Conservation (phyloP, 768 basidiomycete genomes). For the Boletus patriciae region DNA sequence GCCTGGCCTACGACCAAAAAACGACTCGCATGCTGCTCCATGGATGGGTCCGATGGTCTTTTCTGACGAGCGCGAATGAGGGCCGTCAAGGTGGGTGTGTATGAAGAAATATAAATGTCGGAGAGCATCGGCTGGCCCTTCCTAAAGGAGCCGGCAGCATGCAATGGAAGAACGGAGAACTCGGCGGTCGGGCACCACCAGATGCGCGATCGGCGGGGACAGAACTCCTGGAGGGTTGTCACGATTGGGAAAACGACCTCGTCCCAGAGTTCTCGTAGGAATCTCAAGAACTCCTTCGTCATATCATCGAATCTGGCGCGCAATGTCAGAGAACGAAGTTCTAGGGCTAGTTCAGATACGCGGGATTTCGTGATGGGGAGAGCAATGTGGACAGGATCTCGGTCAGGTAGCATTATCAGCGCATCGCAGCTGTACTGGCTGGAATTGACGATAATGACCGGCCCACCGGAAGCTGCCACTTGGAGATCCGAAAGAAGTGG, state of each 20-base stretch:
- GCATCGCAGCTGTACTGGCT: constrained; percentile 33
- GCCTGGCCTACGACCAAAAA: constrained; percentile 8
- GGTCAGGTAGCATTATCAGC: constrained; percentile 22
- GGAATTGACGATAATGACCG: constrained; percentile 35
- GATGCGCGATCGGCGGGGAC: background rate
- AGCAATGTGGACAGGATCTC: background rate
- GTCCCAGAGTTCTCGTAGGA: constrained; percentile 19
- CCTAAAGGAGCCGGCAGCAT: background rate
- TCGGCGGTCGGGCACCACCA: constrained; percentile 16
- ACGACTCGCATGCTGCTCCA: background rate
- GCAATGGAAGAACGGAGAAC: background rate
- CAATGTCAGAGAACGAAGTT: background rate
- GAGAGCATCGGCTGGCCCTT: background rate
- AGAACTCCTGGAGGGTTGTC: background rate
- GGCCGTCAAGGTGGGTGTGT: constrained; percentile 4
- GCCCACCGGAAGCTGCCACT: constrained; percentile 21
- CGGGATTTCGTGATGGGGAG: background rate
- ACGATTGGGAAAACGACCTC: constrained; percentile 15
- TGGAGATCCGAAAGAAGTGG: constrained; percentile 13
- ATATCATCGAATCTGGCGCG: background rate
- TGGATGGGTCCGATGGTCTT: background rate
- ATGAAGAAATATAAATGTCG: constrained; percentile 3
- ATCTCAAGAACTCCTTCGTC: background rate
- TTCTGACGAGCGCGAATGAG: background rate
- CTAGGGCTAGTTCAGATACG: background rate